Conservation (phyloP, 1,284 basidiomycete species). For the Apiotrichum montevideense region DNA sequence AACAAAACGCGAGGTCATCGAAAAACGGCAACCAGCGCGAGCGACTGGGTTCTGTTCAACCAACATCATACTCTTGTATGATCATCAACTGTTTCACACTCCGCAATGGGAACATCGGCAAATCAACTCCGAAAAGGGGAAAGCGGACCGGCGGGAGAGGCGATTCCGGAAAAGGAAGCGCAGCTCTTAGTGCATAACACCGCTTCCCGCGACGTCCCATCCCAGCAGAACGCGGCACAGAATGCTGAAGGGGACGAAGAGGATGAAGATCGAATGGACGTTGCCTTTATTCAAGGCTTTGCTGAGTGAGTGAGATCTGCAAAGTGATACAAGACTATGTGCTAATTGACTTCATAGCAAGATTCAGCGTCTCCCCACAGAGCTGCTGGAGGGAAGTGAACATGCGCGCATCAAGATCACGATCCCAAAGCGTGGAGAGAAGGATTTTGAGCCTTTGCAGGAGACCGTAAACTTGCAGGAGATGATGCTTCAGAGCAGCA, state of each 20-base stretch:
- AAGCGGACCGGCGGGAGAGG: too few species aligned
- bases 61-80: too few species aligned
- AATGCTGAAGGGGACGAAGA: constrained; percentile 23
- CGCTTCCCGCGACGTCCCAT: too few species aligned
- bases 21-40: too few species aligned
- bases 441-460: constrained; percentile 81
- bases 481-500: constrained; percentile 72
- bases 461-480: constrained; percentile 56
- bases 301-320: constrained; percentile 21
- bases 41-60: too few species aligned
- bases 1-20: too few species aligned
- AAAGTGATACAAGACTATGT: not conserved
- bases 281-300: constrained; percentile 31
- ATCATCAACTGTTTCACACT: too few species aligned
- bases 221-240: too few species aligned
- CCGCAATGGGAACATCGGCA: too few species aligned
- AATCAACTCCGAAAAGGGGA: too few species aligned
- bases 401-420: constrained; percentile 37
- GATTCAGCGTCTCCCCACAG: constrained; percentile 35
- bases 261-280: constrained; percentile 28
- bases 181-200: too few species aligned
- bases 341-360: constrained; percentile 20
- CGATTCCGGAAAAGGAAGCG: too few species aligned
- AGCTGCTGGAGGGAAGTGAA: constrained; percentile 10
- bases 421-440: constrained; percentile 89